phyloP scores from a whole-genome alignment of 257 asterid genomes.

The Solanum chilense region DNA sequence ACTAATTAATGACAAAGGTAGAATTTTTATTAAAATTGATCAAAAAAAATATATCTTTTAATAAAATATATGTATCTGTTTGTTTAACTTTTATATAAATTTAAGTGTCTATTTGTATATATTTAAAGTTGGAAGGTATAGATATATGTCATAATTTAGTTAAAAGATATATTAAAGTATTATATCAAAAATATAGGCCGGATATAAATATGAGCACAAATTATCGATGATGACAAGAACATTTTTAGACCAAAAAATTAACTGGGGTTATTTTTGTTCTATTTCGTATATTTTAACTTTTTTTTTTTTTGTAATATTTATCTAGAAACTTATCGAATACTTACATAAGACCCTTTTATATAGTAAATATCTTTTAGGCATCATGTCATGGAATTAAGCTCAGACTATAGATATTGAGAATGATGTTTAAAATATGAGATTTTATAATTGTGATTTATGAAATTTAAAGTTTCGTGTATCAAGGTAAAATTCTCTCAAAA shows the following conservation, averaged over 20 bases:
- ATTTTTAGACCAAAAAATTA: too few relatives aligned
- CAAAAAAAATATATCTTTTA: background rate
- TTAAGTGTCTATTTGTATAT: too few relatives aligned
- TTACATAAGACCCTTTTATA: background rate
- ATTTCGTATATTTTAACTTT: background rate
- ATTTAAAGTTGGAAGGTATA: background rate
- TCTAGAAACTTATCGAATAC: background rate
- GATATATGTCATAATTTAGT: fast-evolving
- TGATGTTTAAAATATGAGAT: background rate
- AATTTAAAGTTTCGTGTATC: background rate
- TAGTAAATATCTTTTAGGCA: background rate
- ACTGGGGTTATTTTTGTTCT: background rate
- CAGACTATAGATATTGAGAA: background rate
- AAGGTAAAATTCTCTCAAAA: background rate
- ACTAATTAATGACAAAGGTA: background rate
- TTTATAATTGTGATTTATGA: background rate
- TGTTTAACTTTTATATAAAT: too few relatives aligned
- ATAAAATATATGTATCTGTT: too few relatives aligned
- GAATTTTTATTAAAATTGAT: background rate
- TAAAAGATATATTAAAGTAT: too few relatives aligned
- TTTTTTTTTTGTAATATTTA: too few relatives aligned
- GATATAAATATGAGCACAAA: too few relatives aligned
- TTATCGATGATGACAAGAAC: background rate
- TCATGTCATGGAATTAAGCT: background rate
- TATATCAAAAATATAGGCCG: background rate